Evolutionary conservation across 768 basidiomycete genomes (phyloP).

Genomic region (Lentinula raphanica): DNA sequence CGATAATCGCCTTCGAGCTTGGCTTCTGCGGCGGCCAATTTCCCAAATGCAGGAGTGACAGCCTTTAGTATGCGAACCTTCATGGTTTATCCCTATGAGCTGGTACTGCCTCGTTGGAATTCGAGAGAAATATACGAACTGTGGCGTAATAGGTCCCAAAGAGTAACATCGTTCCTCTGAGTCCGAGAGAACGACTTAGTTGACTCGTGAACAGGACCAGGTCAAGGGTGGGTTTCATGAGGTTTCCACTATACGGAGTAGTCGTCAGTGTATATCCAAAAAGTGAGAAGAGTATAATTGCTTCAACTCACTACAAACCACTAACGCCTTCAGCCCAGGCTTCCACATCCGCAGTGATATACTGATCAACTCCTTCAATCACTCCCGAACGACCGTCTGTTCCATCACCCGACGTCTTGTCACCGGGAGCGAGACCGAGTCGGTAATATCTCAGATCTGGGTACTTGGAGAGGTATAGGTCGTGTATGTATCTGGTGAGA

Average conservation of each 20-base stretch:
- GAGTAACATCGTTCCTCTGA: conserved; percentile 75
- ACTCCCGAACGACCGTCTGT: conserved; percentile 8
- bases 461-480: conserved; percentile 78
- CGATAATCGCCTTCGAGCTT: conserved; percentile 89
- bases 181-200: conserved; percentile 79
- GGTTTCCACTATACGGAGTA: conserved; percentile 64
- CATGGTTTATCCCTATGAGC: background rate
- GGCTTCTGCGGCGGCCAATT: conserved; percentile 83
- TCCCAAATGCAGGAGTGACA: conserved; percentile 90
- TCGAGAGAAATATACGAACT: conserved; percentile 31
- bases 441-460: conserved; percentile 72
- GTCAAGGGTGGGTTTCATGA: conserved; percentile 90
- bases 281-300: background rate
- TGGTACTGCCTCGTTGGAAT: background rate
- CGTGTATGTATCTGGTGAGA: conserved; percentile 85
- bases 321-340: conserved; percentile 83
- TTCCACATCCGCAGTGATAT: conserved; percentile 89
- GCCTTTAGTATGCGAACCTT: conserved; percentile 53
- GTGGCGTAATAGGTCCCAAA: conserved; percentile 87
- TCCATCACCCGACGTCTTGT: background rate
- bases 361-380: conserved; percentile 77
- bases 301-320: conserved; percentile 73
- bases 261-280: background rate
- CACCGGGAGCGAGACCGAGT: conserved; percentile 27
- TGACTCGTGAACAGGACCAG: conserved; percentile 90